Conservation (phyloP, 163 green algal genomes). For the Trebouxia gelatinosa region DNA sequence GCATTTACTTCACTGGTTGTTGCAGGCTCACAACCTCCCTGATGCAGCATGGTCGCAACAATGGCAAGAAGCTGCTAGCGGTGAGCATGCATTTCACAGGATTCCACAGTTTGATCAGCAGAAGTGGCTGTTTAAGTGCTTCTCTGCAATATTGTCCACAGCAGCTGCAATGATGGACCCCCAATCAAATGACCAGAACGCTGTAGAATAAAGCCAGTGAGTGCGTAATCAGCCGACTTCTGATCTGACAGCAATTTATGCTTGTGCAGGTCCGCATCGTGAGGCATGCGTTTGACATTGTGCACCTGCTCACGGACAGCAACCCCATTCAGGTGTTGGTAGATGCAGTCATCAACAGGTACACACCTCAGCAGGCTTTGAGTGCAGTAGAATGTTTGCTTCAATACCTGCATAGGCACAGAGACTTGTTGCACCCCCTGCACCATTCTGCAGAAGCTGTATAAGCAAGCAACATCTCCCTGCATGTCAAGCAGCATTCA, state of each 20-base stretch:
- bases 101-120: no score
- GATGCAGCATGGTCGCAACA: constrained; percentile 99
- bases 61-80: constrained; percentile 99
- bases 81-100: no score
- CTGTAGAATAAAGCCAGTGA: neutral
- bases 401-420: neutral
- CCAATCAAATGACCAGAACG: neutral
- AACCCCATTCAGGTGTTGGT: constrained; percentile 99
- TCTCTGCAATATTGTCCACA: no score
- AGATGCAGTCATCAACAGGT: constrained; percentile 99
- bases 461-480: no score
- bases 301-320: constrained; percentile 97
- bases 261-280: constrained; percentile 88
- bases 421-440: no score
- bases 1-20: no score
- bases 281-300: constrained; percentile 98
- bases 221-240: no score
- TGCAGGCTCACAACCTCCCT: constrained; percentile 91
- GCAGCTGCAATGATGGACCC: no score
- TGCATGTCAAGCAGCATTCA: no score
- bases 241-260: no score
- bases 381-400: neutral
- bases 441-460: no score
- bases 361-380: constrained; percentile 9
- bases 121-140: no score